Evolutionary conservation across 2,329 filamentous ascomycete genomes (phyloP).

Genomic region (Stachybotrys elegans): DNA sequence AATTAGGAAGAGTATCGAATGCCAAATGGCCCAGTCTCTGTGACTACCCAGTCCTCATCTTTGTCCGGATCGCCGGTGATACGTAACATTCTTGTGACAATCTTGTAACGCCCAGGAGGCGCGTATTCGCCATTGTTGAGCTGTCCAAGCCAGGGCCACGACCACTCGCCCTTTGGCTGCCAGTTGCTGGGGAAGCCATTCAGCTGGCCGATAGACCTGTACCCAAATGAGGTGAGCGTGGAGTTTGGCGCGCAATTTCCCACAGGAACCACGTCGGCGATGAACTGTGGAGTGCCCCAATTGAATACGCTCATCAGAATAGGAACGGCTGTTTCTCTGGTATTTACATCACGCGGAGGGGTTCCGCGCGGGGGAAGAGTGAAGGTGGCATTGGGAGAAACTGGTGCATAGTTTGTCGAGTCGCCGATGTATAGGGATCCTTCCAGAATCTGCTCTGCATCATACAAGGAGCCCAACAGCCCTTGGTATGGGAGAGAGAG

Average conservation of each 20-base stretch:
- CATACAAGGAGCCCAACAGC: slow-evolving; percentile 17
- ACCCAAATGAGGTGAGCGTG: neutral
- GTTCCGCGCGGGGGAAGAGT: neutral
- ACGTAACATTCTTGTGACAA: slow-evolving; percentile 35
- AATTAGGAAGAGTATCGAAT: neutral
- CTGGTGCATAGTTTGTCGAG: neutral
- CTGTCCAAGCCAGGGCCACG: slow-evolving; percentile 32
- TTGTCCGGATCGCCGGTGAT: slow-evolving; percentile 35
- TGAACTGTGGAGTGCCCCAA: neutral
- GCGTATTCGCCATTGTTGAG: slow-evolving; percentile 34
- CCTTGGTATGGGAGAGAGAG: slow-evolving; percentile 34
- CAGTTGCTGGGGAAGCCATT: neutral
- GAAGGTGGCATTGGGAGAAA: neutral
- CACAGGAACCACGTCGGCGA: neutral
- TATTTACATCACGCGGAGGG: neutral
- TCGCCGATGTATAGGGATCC: neutral
- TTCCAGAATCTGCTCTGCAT: neutral
- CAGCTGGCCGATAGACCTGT: neutral
- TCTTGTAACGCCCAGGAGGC: slow-evolving; percentile 36
- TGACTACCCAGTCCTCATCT: slow-evolving; percentile 32
- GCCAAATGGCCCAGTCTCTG: neutral
- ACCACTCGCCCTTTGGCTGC: neutral
- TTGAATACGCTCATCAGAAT: neutral
- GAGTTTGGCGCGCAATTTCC: neutral
- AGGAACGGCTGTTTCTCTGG: neutral